These are phyloP conservation scores for Cynara cardunculus DNA, from an alignment of 129 eudicot species.

Conservation along the genomic window DNA sequence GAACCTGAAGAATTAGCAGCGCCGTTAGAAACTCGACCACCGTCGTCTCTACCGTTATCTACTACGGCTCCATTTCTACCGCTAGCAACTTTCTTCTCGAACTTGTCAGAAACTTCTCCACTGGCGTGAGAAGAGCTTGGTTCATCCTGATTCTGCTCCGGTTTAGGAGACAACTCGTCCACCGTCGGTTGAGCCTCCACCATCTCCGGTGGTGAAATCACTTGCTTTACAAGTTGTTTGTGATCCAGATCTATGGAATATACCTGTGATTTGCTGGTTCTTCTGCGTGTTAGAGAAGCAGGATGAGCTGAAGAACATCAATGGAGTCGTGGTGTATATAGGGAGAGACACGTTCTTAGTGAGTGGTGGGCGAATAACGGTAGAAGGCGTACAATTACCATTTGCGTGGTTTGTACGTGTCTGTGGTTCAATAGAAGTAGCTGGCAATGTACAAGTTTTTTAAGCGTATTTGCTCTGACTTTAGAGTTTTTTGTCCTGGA, in stretches of 20 bases:
- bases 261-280: neutral
- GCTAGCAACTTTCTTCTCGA: conserved; percentile 19
- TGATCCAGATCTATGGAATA: conserved; percentile 30
- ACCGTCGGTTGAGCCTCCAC: conserved; percentile 22
- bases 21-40: conserved; percentile 35
- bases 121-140: conserved; percentile 28
- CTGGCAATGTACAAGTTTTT: conserved; percentile 15
- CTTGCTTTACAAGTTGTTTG: neutral
- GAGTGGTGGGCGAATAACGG: conserved; percentile 26
- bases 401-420: conserved; percentile 6
- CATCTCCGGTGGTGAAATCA: conserved; percentile 22
- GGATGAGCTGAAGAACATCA: neutral
- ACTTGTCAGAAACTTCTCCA: conserved; percentile 34
- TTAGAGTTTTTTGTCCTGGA: conserved; percentile 12
- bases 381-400: neutral
- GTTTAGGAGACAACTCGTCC: conserved; percentile 24
- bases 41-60: conserved; percentile 11
- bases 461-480: conserved; percentile 7
- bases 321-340: conserved; percentile 9
- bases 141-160: neutral
- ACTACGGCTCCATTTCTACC: conserved; percentile 9
- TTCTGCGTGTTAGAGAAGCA: conserved; percentile 14
- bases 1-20: conserved; percentile 35
- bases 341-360: conserved; percentile 20
- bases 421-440: neutral